Conservation (phyloP, 257 asterid species). For the Rauvolfia tetraphylla region DNA sequence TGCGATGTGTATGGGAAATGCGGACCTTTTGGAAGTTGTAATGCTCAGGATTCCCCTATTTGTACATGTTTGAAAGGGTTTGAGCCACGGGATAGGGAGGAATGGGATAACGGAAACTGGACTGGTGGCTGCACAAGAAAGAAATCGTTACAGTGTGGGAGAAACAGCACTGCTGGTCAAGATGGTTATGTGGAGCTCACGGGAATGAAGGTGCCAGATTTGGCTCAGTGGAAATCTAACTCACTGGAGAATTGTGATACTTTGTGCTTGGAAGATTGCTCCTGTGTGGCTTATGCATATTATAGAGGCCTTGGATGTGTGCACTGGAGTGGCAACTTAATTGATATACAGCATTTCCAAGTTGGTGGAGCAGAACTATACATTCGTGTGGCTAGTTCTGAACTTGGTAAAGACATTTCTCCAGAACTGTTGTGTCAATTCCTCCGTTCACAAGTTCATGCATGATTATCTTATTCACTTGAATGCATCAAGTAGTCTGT, state of each 20-base stretch:
- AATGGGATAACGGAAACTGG: constrained; percentile 55
- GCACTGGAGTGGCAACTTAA: constrained; percentile 27
- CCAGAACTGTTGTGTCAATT: background rate
- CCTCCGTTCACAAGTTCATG: background rate
- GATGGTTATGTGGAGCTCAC: constrained; percentile 48
- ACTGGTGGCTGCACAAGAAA: constrained; percentile 50
- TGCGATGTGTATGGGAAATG: constrained; percentile 32
- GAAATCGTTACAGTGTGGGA: constrained; percentile 34
- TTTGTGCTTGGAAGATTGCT: constrained; percentile 27
- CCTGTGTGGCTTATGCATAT: constrained; percentile 32
- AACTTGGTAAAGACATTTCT: constrained; percentile 33
- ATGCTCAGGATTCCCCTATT: constrained; percentile 30
- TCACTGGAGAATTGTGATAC: constrained; percentile 31
- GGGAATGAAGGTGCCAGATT: constrained; percentile 40
- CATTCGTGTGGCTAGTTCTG: constrained; percentile 48
- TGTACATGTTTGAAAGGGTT: constrained; percentile 59
- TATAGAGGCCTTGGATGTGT: constrained; percentile 27
- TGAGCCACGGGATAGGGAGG: constrained; percentile 31
- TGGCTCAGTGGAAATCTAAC: constrained; percentile 23
- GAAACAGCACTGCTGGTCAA: constrained; percentile 6
- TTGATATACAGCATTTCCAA: constrained; percentile 38
- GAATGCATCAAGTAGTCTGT: background rate
- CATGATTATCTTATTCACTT: background rate
- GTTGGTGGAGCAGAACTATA: constrained; percentile 37
- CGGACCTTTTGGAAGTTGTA: constrained; percentile 53